Base-by-base conservation (phyloP, 768 basidiomycete genomes). In the Albatrellus ellisii region DNA sequence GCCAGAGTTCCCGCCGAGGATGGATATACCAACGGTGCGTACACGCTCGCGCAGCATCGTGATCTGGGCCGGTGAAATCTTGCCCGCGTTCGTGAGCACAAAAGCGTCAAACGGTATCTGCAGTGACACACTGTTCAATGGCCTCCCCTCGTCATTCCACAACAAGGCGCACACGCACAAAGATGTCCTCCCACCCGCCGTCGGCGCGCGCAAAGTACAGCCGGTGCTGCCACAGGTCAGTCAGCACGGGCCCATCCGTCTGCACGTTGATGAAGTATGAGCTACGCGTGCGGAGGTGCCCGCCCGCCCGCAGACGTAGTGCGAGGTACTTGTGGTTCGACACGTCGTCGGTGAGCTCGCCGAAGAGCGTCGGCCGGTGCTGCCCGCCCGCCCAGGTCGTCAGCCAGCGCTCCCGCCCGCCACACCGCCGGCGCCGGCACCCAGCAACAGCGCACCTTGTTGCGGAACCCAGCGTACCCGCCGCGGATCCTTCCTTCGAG, bases 241-340 rank as follows among this genome's bases (percentile, higher is more conserved):
- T 81, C 38, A 77, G 72, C 37, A 85, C 67, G 33, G 75, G 69
- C 1, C 85, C 83, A 39, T 89, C 83, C 2, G 90, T 94, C 58
- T 95, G 91, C 35, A 97, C 64, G 61, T 98, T 97, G 36, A 89
- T 82, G 51, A 83, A 92, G 67, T 90, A 97, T n/a, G 85, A 79
- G 50, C 75, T 76, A 47, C 77, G 74, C 31, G 83, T 83, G 29
- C 73, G 68, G 17, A 78, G 75, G 48, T 87, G 76, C 2, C 90
- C 92, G 20, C 72, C 72, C 45, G 80, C 73, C 12, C 86, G 78
- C 9, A 95, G 62, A 4, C 86, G 79, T 39, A 98, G 63, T 2
- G 79, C 77, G 21, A 98, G 67, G 60, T 82, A 97, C 14, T 74
- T 68, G 56, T 92, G 86, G 28, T 70, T 65, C 26, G 84, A 81